These are phyloP conservation scores for Fonsecaea multimorphosa DNA, from an alignment of 2,329 filamentous ascomycete genomes.

Conservation along the genomic window DNA sequence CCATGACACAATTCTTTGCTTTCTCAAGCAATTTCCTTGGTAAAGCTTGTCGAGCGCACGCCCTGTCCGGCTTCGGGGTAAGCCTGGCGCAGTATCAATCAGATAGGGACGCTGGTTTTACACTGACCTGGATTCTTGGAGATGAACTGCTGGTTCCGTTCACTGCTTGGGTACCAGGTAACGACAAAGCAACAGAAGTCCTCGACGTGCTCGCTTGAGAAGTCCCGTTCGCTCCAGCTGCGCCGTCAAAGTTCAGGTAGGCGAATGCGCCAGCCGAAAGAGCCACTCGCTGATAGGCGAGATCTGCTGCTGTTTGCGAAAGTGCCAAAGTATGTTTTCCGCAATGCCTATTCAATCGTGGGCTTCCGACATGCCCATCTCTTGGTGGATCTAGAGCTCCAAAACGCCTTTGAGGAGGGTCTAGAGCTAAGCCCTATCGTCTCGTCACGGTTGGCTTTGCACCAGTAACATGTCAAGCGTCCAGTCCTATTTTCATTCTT, in stretches of 20 bases:
- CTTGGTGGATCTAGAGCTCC: neutral
- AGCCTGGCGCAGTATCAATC: neutral
- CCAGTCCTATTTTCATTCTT: neutral
- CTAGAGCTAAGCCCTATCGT: neutral
- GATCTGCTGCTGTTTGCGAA: neutral
- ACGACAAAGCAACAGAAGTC: neutral
- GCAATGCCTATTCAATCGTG: neutral
- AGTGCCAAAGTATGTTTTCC: neutral
- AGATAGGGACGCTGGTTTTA: neutral
- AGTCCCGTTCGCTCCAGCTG: neutral
- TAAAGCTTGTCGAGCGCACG: neutral
- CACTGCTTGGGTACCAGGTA: neutral
- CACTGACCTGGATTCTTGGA: neutral
- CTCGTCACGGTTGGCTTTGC: neutral
- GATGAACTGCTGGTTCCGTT: neutral
- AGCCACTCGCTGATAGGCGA: neutral
- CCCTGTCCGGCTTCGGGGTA: neutral
- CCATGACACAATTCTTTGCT: slow-evolving; percentile 1
- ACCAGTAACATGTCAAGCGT: neutral
- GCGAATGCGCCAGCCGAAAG: neutral
- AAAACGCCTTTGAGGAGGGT: neutral
- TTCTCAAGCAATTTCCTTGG: neutral
- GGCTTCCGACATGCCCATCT: neutral
- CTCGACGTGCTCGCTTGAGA: neutral
- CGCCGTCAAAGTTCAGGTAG: neutral